Evolutionary conservation across 2,329 filamentous ascomycete genomes (phyloP).

Genomic region (Escovopsis sp.): DNA sequence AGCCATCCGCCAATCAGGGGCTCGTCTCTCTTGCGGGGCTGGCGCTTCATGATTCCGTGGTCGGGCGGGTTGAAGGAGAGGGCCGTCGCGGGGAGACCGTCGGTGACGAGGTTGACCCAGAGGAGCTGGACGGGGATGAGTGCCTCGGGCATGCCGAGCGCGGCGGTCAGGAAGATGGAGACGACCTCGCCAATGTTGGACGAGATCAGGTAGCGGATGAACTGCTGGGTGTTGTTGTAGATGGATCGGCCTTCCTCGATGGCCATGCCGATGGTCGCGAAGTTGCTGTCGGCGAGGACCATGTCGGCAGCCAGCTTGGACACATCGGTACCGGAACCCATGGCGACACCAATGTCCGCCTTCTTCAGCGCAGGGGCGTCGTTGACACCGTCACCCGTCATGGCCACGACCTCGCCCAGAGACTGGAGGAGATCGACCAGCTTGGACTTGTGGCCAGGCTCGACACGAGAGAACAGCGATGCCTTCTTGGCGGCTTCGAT

Average conservation of each 20-base stretch:
- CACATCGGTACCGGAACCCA: slow-evolving; percentile 96
- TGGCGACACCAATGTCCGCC: slow-evolving; percentile 95
- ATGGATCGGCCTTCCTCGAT: slow-evolving; percentile 96
- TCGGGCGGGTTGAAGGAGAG: slow-evolving; percentile 98
- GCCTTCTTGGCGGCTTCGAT: slow-evolving; percentile 72
- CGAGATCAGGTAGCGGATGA: slow-evolving; percentile 97
- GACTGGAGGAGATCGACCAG: slow-evolving; percentile 93
- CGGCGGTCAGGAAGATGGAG: slow-evolving; percentile 95
- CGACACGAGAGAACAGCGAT: slow-evolving; percentile 88
- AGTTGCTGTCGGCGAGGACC: slow-evolving; percentile 97
- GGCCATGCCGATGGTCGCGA: slow-evolving; percentile 89
- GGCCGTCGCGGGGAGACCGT: slow-evolving; percentile 89
- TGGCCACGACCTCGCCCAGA: slow-evolving; percentile 86
- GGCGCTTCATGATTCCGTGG: slow-evolving; percentile 90
- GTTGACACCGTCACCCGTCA: slow-evolving; percentile 98
- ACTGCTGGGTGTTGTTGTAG: slow-evolving; percentile 99
- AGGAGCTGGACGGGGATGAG: slow-evolving; percentile 93
- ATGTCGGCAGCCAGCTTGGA: slow-evolving; percentile 95
- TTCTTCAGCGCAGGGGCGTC: slow-evolving; percentile 97
- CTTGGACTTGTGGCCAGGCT: slow-evolving; percentile 93
- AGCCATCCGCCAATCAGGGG: slow-evolving; percentile 87
- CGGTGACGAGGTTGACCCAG: slow-evolving; percentile 97
- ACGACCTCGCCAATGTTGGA: slow-evolving; percentile 99
- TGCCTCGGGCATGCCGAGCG: slow-evolving; percentile 93
- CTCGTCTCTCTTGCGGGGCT: slow-evolving; percentile 84